phyloP scores from a whole-genome alignment of 2,329 filamentous ascomycete species.

The Colletotrichum euphorbiae region DNA sequence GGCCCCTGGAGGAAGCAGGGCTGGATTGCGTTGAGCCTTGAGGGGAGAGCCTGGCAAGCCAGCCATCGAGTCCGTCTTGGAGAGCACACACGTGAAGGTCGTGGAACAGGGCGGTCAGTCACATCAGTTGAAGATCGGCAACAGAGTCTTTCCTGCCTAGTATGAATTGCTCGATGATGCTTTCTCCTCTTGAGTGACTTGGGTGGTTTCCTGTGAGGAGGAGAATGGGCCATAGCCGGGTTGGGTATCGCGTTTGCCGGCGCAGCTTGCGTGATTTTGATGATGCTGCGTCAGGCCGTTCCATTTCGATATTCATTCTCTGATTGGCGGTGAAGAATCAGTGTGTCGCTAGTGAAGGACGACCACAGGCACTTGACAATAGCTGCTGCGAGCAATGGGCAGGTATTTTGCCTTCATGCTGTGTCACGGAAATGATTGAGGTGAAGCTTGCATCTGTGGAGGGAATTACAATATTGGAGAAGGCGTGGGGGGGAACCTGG shows the following conservation, averaged over 20 bases:
- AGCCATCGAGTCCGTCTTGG: constrained; percentile 7
- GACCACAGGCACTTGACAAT: background rate
- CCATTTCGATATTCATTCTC: background rate
- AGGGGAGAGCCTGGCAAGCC: background rate
- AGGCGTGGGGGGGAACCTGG: constrained; percentile 37
- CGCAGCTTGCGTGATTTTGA: constrained; percentile 11
- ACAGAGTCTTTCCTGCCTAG: too few relatives aligned
- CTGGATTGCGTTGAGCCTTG: constrained; percentile 21
- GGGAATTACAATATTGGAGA: constrained; percentile 23
- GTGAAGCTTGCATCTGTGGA: constrained; percentile 36
- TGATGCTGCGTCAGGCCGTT: background rate
- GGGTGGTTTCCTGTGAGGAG: background rate
- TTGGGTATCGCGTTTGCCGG: constrained; percentile 13
- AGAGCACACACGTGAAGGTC: constrained; percentile 33
- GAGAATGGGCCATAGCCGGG: constrained; percentile 1
- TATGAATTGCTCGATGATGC: too few relatives aligned
- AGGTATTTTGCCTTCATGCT: constrained; percentile 20
- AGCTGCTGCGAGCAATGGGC: background rate
- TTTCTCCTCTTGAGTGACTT: too few relatives aligned
- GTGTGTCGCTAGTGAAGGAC: background rate
- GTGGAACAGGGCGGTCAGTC: constrained; percentile 10
- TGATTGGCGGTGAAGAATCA: background rate
- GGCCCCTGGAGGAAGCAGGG: constrained; percentile 28
- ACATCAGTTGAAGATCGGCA: constrained; percentile 17
- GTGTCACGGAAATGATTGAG: constrained; percentile 34